Evolutionary conservation across 2,329 filamentous ascomycete species (phyloP), one percentile per base, ranked within the genome.

Genomic region (Tolypocladium ovalisporum): DNA sequence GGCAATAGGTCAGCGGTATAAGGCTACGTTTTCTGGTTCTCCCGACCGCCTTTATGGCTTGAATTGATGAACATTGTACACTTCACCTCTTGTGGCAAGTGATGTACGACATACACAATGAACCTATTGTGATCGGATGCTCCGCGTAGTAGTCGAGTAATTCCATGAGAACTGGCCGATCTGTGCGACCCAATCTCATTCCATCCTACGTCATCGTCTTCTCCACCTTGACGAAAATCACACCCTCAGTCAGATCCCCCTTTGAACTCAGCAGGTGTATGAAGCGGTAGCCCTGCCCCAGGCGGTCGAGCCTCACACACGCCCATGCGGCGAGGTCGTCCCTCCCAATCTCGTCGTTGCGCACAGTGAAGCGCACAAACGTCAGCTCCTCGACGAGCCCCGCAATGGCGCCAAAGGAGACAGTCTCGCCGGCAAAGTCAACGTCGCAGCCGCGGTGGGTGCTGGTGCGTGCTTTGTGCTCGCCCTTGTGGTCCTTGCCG

Each of bases 321-420:
- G 89, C 85, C 94, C 94, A 97, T 3, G 88, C 90, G 13, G 90
- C 87, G 57, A 96, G 72, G 59, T 87, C 82, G 66, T 97, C 91
- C 61, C 81, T 80, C 4, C 86, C 85, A 62, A 92, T 82, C 70
- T 93, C 88, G 63, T 96, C 88, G 69, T 97, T 90, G 71, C 91
- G 88, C 63, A 97, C 79, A 65, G 95, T 90, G 76, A 97, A 89
- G 65, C 88, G 79, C 56, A 90, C 77, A 74, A 91, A 92, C 35
- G 84, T 83, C 60, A 92, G 75, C 66, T 87, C 82, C 55, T 88
- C 83, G 10, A 89, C 78, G 1, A 90, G 76, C 10, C 82, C 78
- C 1, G 73, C 69, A 35, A 84, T 73, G 0, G 70, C 70, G 24
- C 76, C 72, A 62, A 90, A 89, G 36, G 75, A 71, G 17, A 90